Conservation (phyloP, 768 basidiomycete species). For the Termitomyces sp. region DNA sequence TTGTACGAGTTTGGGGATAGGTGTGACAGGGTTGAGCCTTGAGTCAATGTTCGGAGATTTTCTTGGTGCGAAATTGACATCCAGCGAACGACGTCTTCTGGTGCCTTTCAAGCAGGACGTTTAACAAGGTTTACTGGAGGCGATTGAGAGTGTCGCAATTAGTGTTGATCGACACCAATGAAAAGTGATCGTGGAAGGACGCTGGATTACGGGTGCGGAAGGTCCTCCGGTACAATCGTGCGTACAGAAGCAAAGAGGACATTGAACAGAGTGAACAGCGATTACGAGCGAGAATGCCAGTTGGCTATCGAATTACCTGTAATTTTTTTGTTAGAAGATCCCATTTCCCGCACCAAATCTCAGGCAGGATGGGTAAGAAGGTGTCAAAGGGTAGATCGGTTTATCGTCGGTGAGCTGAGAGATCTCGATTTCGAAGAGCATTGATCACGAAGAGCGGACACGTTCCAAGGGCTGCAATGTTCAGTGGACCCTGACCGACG, state of each 20-base stretch:
- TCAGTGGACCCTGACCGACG: constrained; percentile 2
- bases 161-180: constrained; percentile 6
- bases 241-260: constrained; percentile 17
- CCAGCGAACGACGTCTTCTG: constrained; percentile 24
- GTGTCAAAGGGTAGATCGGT: constrained; percentile 16
- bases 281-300: constrained; percentile 3
- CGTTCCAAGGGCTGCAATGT: neutral
- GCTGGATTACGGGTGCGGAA: constrained; percentile 8
- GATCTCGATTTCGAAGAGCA: constrained; percentile 14
- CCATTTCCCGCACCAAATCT: constrained; percentile 7
- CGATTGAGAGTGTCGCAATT: constrained; percentile 8
- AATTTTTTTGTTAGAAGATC: constrained; percentile 12
- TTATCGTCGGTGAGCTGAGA: constrained; percentile 8
- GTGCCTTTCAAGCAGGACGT: constrained; percentile 13
- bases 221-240: constrained; percentile 22
- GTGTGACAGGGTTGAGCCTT: constrained; percentile 17
- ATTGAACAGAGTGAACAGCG: constrained; percentile 4
- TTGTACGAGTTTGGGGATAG: constrained; percentile 2
- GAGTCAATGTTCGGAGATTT: constrained; percentile 19
- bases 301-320: constrained; percentile 12
- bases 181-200: constrained; percentile 9
- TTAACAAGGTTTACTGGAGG: constrained; percentile 18
- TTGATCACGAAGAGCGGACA: constrained; percentile 15
- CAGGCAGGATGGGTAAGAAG: constrained; percentile 8
- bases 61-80: constrained; percentile 24